Evolutionary conservation across 2,329 filamentous ascomycete species (phyloP), one percentile per base, ranked within the genome.

Genomic region (Paecilomyces sp.): DNA sequence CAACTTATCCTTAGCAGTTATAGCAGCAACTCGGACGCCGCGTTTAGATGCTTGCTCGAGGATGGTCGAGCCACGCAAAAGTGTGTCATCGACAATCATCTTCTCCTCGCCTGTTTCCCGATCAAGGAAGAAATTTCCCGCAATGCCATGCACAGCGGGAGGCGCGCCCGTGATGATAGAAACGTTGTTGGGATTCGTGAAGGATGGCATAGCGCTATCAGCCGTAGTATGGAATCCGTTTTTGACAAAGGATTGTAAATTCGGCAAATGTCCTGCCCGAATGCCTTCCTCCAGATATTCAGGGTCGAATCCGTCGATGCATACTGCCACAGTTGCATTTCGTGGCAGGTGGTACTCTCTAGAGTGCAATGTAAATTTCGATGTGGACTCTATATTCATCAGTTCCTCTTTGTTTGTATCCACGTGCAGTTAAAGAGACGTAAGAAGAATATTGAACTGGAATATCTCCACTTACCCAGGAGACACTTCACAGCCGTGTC

Each of bases 1-100:
- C 56, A 79, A 64, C 63, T 79, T 79, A 63, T 79, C 76, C 60
- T 78, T 78, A 15, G 77, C 77, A 1, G 77, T 78, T 22, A 79
- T 65, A 11, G 77, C 76, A 5, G 75, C 75, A 0, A 79, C 71
- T 9, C 76, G 69, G 0, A 78, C 72, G 13, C 76, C 76, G 3
- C 64, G 62, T 15, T 67, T 67, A 22, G 69, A 67, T 70, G 77
- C 72, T 62, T 74, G 66, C 55, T 73, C 72, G 12, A 78, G 66
- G 55, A 79, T 73, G 0, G 76, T 79, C 6, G 74, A 74, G 15
- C 76, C 76, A 22, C 72, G 68, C 6, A 78, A 65, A n/a, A 75
- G 63, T 1, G 71, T 66, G 59, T 76, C 76, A 61, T 79, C 76
- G 1, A 72, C 61, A 15, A 78, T 66, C 76, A 78, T 78, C 36